Conservation (phyloP, 1,284 basidiomycete species). For the Rhodotorula sp. region DNA sequence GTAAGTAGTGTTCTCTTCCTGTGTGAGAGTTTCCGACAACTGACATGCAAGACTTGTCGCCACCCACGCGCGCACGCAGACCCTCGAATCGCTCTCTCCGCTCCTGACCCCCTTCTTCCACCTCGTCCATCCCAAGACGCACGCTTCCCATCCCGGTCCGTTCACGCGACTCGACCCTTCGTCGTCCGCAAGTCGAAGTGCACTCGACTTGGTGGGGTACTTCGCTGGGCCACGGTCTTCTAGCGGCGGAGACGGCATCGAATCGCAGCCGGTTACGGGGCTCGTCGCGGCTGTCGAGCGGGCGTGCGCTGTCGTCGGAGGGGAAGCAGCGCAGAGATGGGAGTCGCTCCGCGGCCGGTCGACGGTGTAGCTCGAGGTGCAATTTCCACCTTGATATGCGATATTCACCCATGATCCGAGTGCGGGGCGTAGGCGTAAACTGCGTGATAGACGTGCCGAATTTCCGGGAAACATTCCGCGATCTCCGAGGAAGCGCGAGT, state of each 20-base stretch:
- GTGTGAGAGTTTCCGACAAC: neutral
- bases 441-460: too few relatives aligned
- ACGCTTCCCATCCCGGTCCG: constrained; percentile 49
- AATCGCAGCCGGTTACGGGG: neutral
- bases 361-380: neutral
- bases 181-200: constrained; percentile 31
- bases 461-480: too few relatives aligned
- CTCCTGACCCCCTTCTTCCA: constrained; percentile 74
- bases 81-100: constrained; percentile 54
- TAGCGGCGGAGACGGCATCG: neutral
- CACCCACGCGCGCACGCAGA: constrained; percentile 50
- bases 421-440: too few relatives aligned
- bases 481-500: too few relatives aligned
- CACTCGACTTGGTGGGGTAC: constrained; percentile 55
- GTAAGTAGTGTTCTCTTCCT: neutral
- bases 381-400: too few relatives aligned
- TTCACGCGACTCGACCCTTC: constrained; percentile 2
- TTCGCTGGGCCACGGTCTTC: constrained; percentile 28
- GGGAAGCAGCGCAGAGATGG: neutral
- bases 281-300: neutral
- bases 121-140: constrained; percentile 60
- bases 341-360: neutral
- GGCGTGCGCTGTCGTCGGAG: neutral
- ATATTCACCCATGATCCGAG: too few relatives aligned
- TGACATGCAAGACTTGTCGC: neutral